These are phyloP conservation scores for Vitis vinifera DNA, from an alignment of 164 flowering plant genomes.

Conservation along the genomic window ASM3070453v1 NC_081816.1:22850501-22851000, in stretches of 20 bases:
- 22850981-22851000: too few relatives aligned
- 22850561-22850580: slow-evolving; percentile 69
- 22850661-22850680: slow-evolving; percentile 73
- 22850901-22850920: neutral
- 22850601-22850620: slow-evolving; percentile 89
- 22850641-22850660: slow-evolving; percentile 93
- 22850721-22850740: slow-evolving; percentile 90
- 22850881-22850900: neutral
- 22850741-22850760: slow-evolving; percentile 92
- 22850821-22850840: neutral
- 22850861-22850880: neutral
- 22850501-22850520: too few relatives aligned
- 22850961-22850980: too few relatives aligned
- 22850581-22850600: slow-evolving; percentile 95
- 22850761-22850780: slow-evolving; percentile 68
- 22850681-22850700: slow-evolving; percentile 89
- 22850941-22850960: too few relatives aligned
- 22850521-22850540: slow-evolving; percentile 53
- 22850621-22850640: slow-evolving; percentile 84
- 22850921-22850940: too few relatives aligned
- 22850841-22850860: neutral
- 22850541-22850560: slow-evolving; percentile 72
- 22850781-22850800: neutral
- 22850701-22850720: slow-evolving; percentile 98
- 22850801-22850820: neutral